Percentiles rank a stretch among this genome's conserved stretches.
Evolutionary conservation across 805 yeast genomes (phyloP).

Genomic region (Metschnikowia sp.): DNA sequence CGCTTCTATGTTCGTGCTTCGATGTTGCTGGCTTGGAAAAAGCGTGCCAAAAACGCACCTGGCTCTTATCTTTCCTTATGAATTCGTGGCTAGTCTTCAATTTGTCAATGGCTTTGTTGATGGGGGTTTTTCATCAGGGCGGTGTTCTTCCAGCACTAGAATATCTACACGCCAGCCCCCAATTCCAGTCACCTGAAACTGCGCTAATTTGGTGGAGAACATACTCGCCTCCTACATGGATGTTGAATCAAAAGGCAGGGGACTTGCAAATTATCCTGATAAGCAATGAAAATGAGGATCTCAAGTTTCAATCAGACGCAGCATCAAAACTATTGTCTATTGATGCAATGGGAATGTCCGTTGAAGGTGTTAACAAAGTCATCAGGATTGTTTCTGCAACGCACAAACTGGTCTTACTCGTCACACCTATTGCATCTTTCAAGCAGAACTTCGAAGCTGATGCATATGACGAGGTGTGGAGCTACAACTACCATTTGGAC

Average conservation of each 20-base stretch:
- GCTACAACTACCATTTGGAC: constrained; percentile 53
- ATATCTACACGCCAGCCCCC: constrained; percentile 23
- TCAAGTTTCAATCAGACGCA: background rate
- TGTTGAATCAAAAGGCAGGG: constrained; percentile 39
- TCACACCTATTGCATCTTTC: constrained; percentile 41
- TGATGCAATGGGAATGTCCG: constrained; percentile 51
- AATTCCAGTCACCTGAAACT: background rate
- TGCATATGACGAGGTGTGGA: constrained; percentile 32
- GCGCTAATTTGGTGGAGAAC: constrained; percentile 86
- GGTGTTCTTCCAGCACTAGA: constrained; percentile 74
- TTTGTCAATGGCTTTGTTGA: constrained; percentile 49
- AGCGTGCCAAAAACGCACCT: background rate
- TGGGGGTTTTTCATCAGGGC: constrained; percentile 87
- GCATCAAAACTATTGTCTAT: constrained; percentile 6
- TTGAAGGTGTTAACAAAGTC: constrained; percentile 19
- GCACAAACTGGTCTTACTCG: constrained; percentile 20
- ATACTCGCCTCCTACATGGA: constrained; percentile 90
- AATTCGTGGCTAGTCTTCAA: constrained; percentile 66
- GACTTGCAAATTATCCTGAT: constrained; percentile 16
- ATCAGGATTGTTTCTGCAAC: constrained; percentile 13
- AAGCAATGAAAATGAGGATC: constrained; percentile 5
- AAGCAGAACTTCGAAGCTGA: constrained; percentile 38
- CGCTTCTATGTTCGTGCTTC: constrained; percentile 60
- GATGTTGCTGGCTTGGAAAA: constrained; percentile 35
- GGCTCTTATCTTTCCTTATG: constrained; percentile 22